These are phyloP conservation scores for Arthrobotrys sphaeroides DNA, from an alignment of 2,329 filamentous ascomycete genomes.

Conservation along the genomic window DNA sequence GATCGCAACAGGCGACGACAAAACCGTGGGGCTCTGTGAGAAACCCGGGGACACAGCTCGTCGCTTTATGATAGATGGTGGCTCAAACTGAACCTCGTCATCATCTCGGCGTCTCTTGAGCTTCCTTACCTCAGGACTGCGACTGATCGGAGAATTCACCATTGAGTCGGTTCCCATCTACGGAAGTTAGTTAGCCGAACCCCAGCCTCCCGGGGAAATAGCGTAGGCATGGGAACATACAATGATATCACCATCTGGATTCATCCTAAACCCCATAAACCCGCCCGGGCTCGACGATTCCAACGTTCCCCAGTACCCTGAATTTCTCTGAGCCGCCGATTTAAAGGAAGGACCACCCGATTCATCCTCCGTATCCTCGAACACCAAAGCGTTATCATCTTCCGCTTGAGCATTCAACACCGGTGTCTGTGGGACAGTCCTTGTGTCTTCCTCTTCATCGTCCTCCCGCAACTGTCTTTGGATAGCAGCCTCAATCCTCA, in stretches of 20 bases:
- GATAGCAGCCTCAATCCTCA: constrained; percentile 90
- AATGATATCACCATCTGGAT: constrained; percentile 50
- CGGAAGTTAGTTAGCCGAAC: constrained; percentile 12
- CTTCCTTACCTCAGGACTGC: constrained; percentile 47
- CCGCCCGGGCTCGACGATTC: constrained; percentile 50
- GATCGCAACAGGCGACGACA: constrained; percentile 55
- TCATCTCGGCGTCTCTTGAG: constrained; percentile 45
- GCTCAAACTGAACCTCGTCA: constrained; percentile 55
- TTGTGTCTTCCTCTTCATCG: constrained; percentile 55
- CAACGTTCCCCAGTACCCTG: constrained; percentile 49
- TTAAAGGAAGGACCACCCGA: constrained; percentile 34
- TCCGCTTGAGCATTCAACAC: constrained; percentile 35
- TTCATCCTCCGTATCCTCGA: constrained; percentile 48
- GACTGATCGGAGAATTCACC: constrained; percentile 50
- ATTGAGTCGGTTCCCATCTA: constrained; percentile 53
- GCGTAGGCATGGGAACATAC: constrained; percentile 1
- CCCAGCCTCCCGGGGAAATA: neutral
- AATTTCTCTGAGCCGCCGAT: constrained; percentile 45
- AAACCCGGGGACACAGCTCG: constrained; percentile 58
- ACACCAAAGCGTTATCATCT: constrained; percentile 48
- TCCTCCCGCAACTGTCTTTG: constrained; percentile 89
- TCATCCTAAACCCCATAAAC: constrained; percentile 49
- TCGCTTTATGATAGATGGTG: constrained; percentile 57
- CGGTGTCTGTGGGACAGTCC: constrained; percentile 45
- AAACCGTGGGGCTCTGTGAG: constrained; percentile 57